phyloP scores from a whole-genome alignment of 2,329 filamentous ascomycete species.

The Cercospora janseana region DNA sequence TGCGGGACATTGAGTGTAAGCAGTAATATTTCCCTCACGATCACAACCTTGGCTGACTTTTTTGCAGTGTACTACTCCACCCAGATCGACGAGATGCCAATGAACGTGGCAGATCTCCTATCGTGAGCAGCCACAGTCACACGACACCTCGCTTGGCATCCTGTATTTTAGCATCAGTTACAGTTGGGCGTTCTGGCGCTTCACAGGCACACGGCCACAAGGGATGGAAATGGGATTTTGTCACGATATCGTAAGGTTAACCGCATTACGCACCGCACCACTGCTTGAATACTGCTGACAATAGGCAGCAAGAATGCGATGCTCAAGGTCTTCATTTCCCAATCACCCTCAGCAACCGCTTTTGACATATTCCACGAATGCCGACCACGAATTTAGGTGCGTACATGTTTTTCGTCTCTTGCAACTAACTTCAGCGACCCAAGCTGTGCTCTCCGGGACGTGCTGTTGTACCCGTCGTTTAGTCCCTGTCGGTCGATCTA shows the following conservation, averaged over 20 bases:
- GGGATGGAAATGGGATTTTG: slow-evolving; percentile 38
- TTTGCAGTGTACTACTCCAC: slow-evolving; percentile 88
- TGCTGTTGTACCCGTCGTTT: slow-evolving; percentile 1
- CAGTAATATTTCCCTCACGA: slow-evolving; percentile 24
- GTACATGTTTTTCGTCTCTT: slow-evolving; percentile 8
- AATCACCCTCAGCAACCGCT: background rate
- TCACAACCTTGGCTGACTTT: background rate
- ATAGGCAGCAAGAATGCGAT: slow-evolving; percentile 12
- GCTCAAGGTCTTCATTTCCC: slow-evolving; percentile 1
- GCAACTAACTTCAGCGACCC: slow-evolving; percentile 9
- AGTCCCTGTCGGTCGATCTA: background rate
- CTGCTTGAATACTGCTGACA: slow-evolving; percentile 8
- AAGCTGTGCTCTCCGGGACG: slow-evolving; percentile 3
- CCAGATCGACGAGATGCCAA: slow-evolving; percentile 98
- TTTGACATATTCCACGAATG: slow-evolving; percentile 8
- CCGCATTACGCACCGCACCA: no score
- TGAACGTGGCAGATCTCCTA: slow-evolving; percentile 63
- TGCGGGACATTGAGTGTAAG: slow-evolving; percentile 91
- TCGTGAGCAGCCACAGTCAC: slow-evolving; percentile 23
- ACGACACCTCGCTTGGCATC: background rate
- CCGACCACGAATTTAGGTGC: slow-evolving; percentile 11
- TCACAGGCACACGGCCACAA: slow-evolving; percentile 33
- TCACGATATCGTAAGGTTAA: slow-evolving; percentile 33
- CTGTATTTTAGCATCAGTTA: background rate
- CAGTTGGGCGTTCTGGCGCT: slow-evolving; percentile 9